Evolutionary conservation across 805 yeast species (phyloP).

Genomic region (Starmerella ratchasimensis): DNA sequence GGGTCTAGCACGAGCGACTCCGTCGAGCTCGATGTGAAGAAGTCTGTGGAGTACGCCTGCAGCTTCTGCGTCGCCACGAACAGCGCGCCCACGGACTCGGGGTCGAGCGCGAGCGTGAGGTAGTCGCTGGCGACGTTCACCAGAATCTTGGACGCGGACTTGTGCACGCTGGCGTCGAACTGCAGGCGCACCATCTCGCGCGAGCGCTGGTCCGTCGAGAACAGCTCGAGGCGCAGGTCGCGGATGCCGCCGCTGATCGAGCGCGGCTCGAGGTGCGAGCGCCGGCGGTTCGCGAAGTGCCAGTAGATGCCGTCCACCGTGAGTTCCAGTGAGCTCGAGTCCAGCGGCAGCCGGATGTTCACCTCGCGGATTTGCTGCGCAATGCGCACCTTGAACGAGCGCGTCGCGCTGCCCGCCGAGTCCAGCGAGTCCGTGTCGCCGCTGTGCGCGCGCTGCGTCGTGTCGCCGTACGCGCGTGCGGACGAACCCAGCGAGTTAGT

Average conservation of each 20-base stretch:
- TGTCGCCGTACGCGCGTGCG: too few relatives aligned
- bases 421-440: too few relatives aligned
- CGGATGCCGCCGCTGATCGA: slow-evolving; percentile 3
- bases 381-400: slow-evolving; percentile 2
- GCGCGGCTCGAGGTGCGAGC: background rate
- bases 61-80: slow-evolving; percentile 13
- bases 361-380: slow-evolving; percentile 6
- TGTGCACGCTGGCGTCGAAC: slow-evolving; percentile 2
- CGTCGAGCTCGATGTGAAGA: background rate
- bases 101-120: slow-evolving; percentile 15
- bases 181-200: slow-evolving; percentile 13
- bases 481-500: too few relatives aligned
- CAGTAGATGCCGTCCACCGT: slow-evolving; percentile 2
- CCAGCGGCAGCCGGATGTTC: slow-evolving; percentile 13
- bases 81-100: slow-evolving; percentile 16
- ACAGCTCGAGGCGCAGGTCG: slow-evolving; percentile 7
- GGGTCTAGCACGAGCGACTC: background rate
- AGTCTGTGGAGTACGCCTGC: slow-evolving; percentile 4
- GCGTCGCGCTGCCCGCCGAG: too few relatives aligned
- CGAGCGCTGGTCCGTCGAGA: background rate
- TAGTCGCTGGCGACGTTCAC: slow-evolving; percentile 15
- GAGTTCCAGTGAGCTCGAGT: slow-evolving; percentile 13
- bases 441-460: too few relatives aligned
- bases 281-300: slow-evolving; percentile 3
- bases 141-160: slow-evolving; percentile 5